A percentile compares a stretch with the other conserved stretches of the same genome.
Conservation (phyloP, 768 basidiomycete species). For the Russula sp. region DNA sequence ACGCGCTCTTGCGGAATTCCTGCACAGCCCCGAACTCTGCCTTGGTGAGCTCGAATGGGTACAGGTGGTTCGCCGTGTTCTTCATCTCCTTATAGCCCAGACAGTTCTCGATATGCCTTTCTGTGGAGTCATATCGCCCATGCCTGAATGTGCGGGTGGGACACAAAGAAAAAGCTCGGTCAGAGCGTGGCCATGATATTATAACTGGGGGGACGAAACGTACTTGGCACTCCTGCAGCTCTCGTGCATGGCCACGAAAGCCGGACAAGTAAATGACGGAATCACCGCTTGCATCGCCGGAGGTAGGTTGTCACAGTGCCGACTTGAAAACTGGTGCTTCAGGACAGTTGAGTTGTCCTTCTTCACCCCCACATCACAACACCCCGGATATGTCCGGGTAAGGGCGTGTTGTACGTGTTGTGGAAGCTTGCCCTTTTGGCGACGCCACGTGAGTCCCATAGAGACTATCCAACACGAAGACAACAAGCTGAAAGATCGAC, state of each 20-base stretch:
- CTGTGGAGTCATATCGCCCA: constrained; percentile 5
- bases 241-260: background rate
- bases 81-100: background rate
- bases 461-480: background rate
- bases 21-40: background rate
- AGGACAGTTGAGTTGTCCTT: background rate
- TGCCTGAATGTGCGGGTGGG: background rate
- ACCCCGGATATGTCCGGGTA: background rate
- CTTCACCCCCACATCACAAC: background rate
- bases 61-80: background rate
- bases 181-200: no score
- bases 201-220: background rate
- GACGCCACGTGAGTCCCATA: background rate
- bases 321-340: constrained; percentile 3
- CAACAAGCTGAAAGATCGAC: background rate
- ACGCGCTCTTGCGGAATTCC: background rate
- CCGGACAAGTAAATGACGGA: background rate
- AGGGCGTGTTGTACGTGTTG: background rate
- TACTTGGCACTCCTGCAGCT: constrained; percentile 6
- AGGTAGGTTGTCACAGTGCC: background rate
- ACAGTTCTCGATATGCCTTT: background rate
- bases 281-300: background rate
- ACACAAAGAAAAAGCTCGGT: no score
- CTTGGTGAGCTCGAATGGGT: background rate
- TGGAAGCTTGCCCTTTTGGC: background rate